Conservation (phyloP, 768 basidiomycete genomes). For the Lentinula edodes region DNA sequence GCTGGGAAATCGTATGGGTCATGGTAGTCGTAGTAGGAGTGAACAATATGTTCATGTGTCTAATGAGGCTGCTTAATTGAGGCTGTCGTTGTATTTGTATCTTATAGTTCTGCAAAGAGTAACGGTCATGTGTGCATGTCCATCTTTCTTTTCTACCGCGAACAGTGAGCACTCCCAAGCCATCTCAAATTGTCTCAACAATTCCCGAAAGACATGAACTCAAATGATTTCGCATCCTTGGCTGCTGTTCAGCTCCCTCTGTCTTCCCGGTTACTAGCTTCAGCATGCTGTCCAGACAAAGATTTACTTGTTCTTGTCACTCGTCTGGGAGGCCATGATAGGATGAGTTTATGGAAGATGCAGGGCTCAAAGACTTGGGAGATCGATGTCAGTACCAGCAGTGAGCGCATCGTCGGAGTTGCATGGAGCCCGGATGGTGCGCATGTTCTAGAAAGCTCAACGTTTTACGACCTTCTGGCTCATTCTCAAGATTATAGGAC, state of each 20-base stretch:
- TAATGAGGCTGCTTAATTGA: slow-evolving; percentile 9
- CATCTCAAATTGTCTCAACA: background rate
- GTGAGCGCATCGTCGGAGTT: slow-evolving; percentile 50
- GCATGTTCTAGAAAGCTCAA: slow-evolving; percentile 5
- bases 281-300: slow-evolving; percentile 83
- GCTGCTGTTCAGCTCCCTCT: slow-evolving; percentile 52
- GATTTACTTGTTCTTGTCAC: slow-evolving; percentile 69
- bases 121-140: background rate
- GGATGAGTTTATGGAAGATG: slow-evolving; percentile 75
- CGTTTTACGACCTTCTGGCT: background rate
- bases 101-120: background rate
- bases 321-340: slow-evolving; percentile 60
- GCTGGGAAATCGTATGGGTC: slow-evolving; percentile 37
- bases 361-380: slow-evolving; percentile 82
- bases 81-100: background rate
- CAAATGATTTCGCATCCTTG: slow-evolving; percentile 50
- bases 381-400: slow-evolving; percentile 50
- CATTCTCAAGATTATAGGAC: slow-evolving; percentile 32
- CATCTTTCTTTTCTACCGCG: background rate
- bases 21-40: slow-evolving; percentile 23
- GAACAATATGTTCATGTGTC: slow-evolving; percentile 43
- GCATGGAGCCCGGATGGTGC: slow-evolving; percentile 84
- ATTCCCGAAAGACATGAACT: slow-evolving; percentile 24
- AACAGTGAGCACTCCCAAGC: background rate
- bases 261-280: slow-evolving; percentile 49